phyloP scores from a whole-genome alignment of 371 early-diverging fungal species.

The Haplosporangium sp. region DNA sequence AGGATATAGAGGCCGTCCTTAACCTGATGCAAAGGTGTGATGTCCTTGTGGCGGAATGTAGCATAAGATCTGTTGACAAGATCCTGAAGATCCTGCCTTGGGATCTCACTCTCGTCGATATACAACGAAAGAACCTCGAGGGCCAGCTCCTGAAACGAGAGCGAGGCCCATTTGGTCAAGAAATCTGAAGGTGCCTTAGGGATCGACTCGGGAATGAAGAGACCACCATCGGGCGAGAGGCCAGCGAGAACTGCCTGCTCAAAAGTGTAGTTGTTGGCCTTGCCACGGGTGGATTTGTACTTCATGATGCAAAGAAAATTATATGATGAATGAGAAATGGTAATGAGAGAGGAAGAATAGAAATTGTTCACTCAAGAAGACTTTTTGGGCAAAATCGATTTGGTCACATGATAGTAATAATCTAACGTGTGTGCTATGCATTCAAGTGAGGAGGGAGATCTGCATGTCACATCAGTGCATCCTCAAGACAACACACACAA shows the following conservation, averaged over 20 bases:
- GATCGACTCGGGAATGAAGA: constrained; percentile 90
- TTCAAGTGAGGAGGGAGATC: no score
- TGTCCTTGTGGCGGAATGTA: constrained; percentile 81
- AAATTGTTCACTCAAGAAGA: not conserved
- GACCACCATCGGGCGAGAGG: constrained; percentile 94
- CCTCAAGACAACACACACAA: constrained; percentile 1
- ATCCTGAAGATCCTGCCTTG: constrained; percentile 72
- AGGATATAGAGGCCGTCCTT: constrained; percentile 78
- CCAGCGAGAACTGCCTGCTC: constrained; percentile 94
- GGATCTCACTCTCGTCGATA: constrained; percentile 84
- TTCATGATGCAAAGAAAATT: constrained; percentile 62
- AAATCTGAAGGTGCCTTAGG: constrained; percentile 68
- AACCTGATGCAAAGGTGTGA: constrained; percentile 85
- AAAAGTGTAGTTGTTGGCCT: constrained; percentile 79
- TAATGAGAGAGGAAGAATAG: not conserved
- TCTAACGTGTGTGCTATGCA: no score
- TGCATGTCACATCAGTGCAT: not conserved
- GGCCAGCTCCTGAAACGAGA: constrained; percentile 86
- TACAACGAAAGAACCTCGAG: constrained; percentile 84
- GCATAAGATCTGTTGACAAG: constrained; percentile 81
- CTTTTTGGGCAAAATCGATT: not conserved
- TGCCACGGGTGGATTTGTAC: constrained; percentile 92
- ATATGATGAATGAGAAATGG: not conserved
- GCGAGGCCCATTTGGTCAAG: constrained; percentile 72
- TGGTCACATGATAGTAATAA: no score